phyloP scores from a whole-genome alignment of 1,139 yeast species.

The Hemisphaericaspora xylofermentans region DNA sequence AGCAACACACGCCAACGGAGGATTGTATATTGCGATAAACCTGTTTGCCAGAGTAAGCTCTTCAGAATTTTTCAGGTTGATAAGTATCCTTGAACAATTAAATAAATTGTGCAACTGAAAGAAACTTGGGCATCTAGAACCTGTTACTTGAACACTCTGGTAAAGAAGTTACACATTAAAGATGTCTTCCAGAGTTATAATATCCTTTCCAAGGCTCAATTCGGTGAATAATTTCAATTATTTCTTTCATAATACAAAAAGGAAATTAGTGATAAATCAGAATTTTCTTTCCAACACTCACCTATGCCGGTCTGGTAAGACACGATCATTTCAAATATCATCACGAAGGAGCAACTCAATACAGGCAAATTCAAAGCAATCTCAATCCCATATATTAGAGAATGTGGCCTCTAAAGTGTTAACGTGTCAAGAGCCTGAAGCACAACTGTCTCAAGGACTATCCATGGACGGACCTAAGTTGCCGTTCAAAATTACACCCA shows the following conservation, averaged over 20 bases:
- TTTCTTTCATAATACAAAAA: conserved; percentile 41
- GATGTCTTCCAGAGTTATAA: conserved; percentile 7
- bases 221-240: conserved; percentile 35
- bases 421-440: conserved; percentile 39
- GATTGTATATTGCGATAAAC: no score
- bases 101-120: no score
- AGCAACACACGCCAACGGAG: no score
- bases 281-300: conserved; percentile 38
- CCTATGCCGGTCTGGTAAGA: conserved; percentile 13
- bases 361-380: conserved; percentile 1
- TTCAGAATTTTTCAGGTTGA: not conserved
- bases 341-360: not conserved
- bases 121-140: no score
- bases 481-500: conserved; percentile 60
- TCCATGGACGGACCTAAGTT: conserved; percentile 21
- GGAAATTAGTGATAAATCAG: conserved; percentile 29
- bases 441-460: conserved; percentile 23
- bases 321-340: conserved; percentile 5
- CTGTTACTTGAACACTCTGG: no score
- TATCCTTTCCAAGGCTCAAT: conserved; percentile 29
- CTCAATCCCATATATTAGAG: conserved; percentile 16
- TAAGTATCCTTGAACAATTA: no score
- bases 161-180: no score
- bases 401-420: conserved; percentile 38
- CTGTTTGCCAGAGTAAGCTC: no score